Evolutionary conservation across 2,329 filamentous ascomycete genomes (phyloP).

Genomic region (Ambrosiella xylebori): DNA sequence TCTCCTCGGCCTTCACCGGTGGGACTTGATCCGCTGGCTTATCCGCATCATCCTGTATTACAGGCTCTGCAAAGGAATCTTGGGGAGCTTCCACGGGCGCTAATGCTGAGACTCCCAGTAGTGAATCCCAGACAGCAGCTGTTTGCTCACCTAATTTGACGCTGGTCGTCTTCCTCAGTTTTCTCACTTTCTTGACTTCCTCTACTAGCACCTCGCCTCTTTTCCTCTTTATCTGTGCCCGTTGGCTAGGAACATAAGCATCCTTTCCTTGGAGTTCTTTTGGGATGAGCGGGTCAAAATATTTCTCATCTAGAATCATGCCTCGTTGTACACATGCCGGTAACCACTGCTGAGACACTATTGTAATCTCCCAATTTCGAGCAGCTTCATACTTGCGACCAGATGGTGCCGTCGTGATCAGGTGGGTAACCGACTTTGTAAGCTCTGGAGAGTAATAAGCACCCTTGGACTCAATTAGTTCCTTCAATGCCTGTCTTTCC

Average conservation of each 20-base stretch:
- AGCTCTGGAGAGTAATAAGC: conserved; percentile 78
- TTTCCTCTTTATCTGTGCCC: conserved; percentile 4
- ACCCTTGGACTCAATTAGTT: conserved; percentile 50
- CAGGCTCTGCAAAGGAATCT: conserved; percentile 6
- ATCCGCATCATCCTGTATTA: background rate
- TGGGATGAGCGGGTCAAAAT: conserved; percentile 61
- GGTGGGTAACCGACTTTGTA: conserved; percentile 69
- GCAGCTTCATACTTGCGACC: conserved; percentile 86
- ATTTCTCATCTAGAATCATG: conserved; percentile 78
- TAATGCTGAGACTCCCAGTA: conserved; percentile 35
- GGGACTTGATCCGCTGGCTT: background rate
- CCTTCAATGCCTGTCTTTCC: conserved; percentile 53
- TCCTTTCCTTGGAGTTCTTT: conserved; percentile 55
- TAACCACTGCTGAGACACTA: conserved; percentile 75
- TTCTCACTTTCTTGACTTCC: conserved; percentile 47
- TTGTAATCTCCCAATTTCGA: conserved; percentile 61
- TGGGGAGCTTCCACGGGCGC: background rate
- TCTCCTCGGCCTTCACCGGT: conserved; percentile 3
- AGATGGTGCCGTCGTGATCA: conserved; percentile 61
- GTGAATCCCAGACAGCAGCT: conserved; percentile 83
- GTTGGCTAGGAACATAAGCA: conserved; percentile 25
- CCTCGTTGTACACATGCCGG: conserved; percentile 65
- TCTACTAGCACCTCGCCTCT: conserved; percentile 20
- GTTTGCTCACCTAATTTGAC: conserved; percentile 52
- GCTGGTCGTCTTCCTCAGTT: conserved; percentile 75